phyloP scores from a whole-genome alignment of 768 basidiomycete genomes.

The Boletus rubropictus region DNA sequence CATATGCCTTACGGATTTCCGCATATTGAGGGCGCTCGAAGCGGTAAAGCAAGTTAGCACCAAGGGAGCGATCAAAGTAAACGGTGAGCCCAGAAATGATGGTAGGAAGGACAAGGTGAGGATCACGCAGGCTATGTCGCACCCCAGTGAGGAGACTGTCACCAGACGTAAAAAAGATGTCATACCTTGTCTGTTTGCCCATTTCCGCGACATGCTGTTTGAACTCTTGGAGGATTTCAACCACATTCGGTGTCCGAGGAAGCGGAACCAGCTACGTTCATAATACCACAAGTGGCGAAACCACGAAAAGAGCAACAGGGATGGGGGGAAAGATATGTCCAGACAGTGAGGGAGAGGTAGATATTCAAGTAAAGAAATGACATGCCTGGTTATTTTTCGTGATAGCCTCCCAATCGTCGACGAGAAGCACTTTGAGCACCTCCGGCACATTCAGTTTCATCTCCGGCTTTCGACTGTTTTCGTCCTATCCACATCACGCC shows the following conservation, averaged over 20 bases:
- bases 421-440: conserved; percentile 78
- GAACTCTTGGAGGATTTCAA: conserved; percentile 73
- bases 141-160: not conserved
- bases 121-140: conserved; percentile 55
- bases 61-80: conserved; percentile 91
- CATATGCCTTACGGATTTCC: conserved; percentile 64
- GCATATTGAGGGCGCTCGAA: conserved; percentile 94
- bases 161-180: conserved; percentile 2
- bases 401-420: conserved; percentile 97
- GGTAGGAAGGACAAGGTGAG: conserved; percentile 65
- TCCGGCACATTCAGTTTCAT: conserved; percentile 90
- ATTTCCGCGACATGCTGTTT: conserved; percentile 52
- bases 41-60: conserved; percentile 86
- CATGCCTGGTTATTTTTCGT: conserved; percentile 89
- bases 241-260: conserved; percentile 74
- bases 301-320: not conserved
- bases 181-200: conserved; percentile 44
- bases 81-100: conserved; percentile 79
- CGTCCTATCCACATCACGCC: conserved; percentile 46
- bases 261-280: conserved; percentile 70
- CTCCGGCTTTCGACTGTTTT: conserved; percentile 73
- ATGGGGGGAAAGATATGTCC: not conserved
- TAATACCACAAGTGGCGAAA: not conserved
- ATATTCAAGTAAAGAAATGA: not conserved
- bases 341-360: not conserved